Conservation (phyloP, 495 filamentous ascomycete species). For the Xylaria venustula region DNA sequence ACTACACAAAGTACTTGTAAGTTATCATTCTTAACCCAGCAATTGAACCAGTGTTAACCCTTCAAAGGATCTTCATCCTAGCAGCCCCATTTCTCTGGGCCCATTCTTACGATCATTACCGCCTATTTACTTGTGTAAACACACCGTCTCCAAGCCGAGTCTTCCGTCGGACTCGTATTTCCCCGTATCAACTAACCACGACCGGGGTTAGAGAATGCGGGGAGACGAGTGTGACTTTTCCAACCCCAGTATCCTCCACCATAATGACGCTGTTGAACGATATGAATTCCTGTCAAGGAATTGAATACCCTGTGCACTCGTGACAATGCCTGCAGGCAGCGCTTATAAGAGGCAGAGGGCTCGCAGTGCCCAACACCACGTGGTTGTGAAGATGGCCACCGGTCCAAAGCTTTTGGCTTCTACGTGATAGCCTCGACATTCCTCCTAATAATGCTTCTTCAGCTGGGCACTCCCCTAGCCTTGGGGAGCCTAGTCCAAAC, state of each 20-base stretch:
- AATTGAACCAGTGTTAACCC: background rate
- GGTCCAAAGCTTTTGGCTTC: background rate
- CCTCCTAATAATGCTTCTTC: background rate
- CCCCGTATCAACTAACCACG: background rate
- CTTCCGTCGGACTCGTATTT: background rate
- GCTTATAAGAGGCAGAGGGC: background rate
- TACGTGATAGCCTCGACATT: background rate
- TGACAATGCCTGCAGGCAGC: background rate
- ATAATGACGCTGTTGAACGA: background rate
- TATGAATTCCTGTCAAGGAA: too few relatives aligned
- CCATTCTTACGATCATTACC: background rate
- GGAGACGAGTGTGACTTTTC: conserved; percentile 3
- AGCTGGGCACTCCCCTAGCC: background rate
- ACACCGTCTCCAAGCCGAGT: background rate
- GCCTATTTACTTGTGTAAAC: background rate
- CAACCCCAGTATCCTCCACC: background rate
- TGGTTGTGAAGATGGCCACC: background rate
- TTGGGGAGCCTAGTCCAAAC: conserved; percentile 10
- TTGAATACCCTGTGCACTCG: background rate
- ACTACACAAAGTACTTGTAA: too few relatives aligned
- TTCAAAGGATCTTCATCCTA: background rate
- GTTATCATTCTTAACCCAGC: background rate
- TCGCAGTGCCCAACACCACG: background rate
- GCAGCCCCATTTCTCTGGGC: background rate
- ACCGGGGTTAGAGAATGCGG: background rate